Evolutionary conservation across 257 asterid species (phyloP), one percentile per base, ranked within the genome.

Genomic region (Rubia yunnanensis): DNA sequence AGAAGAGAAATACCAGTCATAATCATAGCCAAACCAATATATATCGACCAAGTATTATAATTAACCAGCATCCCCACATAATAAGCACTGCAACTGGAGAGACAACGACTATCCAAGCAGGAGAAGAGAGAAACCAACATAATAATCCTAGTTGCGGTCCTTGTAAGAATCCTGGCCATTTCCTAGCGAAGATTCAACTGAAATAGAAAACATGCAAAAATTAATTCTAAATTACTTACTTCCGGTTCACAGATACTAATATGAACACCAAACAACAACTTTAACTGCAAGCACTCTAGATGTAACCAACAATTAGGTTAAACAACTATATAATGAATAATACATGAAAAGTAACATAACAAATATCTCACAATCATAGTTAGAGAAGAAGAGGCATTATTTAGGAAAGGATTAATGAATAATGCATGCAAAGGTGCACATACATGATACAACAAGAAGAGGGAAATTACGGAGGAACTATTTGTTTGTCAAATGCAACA

Each of bases 141-240:
- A 90, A 70, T 61, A 94, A 64, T 74, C 99, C 95, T 72, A 94
- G 79, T 74, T 94, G 94, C 61, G 92, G 95, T 52, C 99, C 99
- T 64, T 85, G 88, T 63, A 94, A 77, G 68, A 88, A 71, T 69
- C 76, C 84, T 41, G 95, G 95, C 99, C 99, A 94, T 82, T 85
- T 88, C 72, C 99, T 82, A 76, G 99, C 99, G 71, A 94, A 90
- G 72, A 94, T 94, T 98, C 99, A 94, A 70, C 99, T 94, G 95
- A 78, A 79, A 77, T 71, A 71, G 69, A 60, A 75, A 66, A 64
- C 17, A 55, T 58, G 28, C 20, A 76, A 69, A 64, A 68, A 74
- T 32, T 62, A 64, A 10, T 73, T 30, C 79, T 71, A 68, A 71
- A 69, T 13, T 22, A 35, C 22, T 27, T 63, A 23, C n/a, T 38